Conservation (phyloP, 2,329 filamentous ascomycete species). For the Exophiala bonariae region DNA sequence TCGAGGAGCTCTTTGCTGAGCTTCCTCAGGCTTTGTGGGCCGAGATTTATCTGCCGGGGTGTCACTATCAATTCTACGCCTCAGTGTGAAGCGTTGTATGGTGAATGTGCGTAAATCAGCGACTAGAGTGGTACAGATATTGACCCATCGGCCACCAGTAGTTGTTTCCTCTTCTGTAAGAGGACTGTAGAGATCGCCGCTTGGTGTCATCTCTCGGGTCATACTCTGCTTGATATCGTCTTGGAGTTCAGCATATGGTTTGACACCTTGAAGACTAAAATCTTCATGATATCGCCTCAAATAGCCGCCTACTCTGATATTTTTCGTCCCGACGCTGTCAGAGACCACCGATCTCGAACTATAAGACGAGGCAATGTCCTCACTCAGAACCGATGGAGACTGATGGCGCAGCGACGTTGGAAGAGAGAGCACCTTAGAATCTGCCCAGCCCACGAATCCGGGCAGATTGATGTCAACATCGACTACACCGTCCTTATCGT, state of each 20-base stretch:
- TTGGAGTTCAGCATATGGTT: constrained; percentile 53
- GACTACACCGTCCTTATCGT: constrained; percentile 57
- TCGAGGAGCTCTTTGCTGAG: background rate
- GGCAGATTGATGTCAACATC: constrained; percentile 60
- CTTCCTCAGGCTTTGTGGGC: background rate
- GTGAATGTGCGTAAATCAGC: constrained; percentile 56
- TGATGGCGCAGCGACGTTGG: constrained; percentile 15
- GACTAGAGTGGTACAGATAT: constrained; percentile 58
- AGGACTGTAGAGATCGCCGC: constrained; percentile 1
- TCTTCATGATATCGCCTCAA: constrained; percentile 59
- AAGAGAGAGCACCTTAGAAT: constrained; percentile 10
- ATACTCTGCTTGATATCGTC: constrained; percentile 58
- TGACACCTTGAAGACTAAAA: constrained; percentile 59
- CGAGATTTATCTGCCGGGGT: background rate
- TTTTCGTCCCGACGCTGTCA: constrained; percentile 27
- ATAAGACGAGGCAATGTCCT: constrained; percentile 47
- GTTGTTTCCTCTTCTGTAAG: constrained; percentile 1
- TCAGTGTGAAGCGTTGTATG: constrained; percentile 57
- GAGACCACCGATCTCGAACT: constrained; percentile 40
- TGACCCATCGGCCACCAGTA: constrained; percentile 45
- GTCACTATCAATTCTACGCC: constrained; percentile 41
- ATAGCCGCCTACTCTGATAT: constrained; percentile 59
- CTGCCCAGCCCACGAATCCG: constrained; percentile 46
- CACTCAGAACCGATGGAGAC: constrained; percentile 49
- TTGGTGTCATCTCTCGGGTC: constrained; percentile 47